Evolutionary conservation across 1,284 basidiomycete species (phyloP).

Genomic region (Moniliophthora roreri): DNA sequence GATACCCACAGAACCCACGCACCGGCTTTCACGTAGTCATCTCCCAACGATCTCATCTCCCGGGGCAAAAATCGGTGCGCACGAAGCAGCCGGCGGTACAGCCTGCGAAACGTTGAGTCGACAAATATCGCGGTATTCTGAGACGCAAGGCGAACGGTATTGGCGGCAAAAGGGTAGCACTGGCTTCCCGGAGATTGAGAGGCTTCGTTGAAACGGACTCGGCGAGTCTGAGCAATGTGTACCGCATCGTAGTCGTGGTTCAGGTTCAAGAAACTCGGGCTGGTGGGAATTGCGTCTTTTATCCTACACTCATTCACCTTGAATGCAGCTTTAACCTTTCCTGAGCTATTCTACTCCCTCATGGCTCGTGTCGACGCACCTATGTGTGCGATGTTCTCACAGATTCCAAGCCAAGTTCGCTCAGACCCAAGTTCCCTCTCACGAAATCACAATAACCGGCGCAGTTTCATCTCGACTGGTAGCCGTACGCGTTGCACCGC

Average conservation of each 20-base stretch:
- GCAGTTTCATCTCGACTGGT: no score
- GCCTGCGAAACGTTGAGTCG: conserved; percentile 37
- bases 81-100: conserved; percentile 81
- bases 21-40: conserved; percentile 88
- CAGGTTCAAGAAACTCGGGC: no score
- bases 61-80: conserved; percentile 72
- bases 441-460: no score
- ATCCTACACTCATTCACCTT: no score
- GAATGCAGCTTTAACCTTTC: no score
- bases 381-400: no score
- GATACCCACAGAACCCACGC: conserved; percentile 19
- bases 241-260: conserved; percentile 2
- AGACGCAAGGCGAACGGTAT: conserved; percentile 56
- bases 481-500: no score
- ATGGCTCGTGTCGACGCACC: no score
- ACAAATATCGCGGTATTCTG: background rate
- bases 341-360: no score
- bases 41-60: conserved; percentile 87
- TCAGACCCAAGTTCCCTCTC: no score
- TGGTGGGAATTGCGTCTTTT: no score
- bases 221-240: conserved; percentile 46
- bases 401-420: no score
- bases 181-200: conserved; percentile 65
- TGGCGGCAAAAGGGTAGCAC: conserved; percentile 76
- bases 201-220: conserved; percentile 62